Base-by-base conservation (phyloP, 2,329 filamentous ascomycete species). In the Colletotrichum lini region DNA sequence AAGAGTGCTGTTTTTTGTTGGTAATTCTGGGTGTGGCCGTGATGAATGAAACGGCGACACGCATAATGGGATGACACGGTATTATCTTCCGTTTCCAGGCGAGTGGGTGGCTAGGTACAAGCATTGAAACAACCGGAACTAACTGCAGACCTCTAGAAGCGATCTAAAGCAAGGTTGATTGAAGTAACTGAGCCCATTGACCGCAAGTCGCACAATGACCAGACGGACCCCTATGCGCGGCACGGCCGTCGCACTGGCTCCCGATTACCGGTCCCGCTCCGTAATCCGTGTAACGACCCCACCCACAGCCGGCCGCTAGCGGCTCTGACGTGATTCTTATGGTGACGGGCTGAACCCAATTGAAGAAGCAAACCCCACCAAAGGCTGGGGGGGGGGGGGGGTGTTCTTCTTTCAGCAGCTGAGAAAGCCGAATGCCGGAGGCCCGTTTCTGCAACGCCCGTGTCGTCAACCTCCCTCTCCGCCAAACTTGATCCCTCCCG, bases 391-490 rank as follows among this genome's bases (percentile, higher is more conserved):
- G 53, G 7, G 38, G 38, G 57, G 42, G 40, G 47, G 42, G 42
- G 3, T 26, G 26, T 26, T 26, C 26, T 38, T 38, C 40, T 23
- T 50, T 40, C n/a, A 5, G 40, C 38, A 58, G 52, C 68, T 67
- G 47, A 71, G 68, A 68, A 71, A 67, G 68, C 68, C 68, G 68
- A 71, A 62, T 49, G 68, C 68, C 65, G 64, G 68, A 71, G 63
- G 26, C 44, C 21, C 23, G 49, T 21, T 58, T 54, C 35, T 58
- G 38, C 26, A 70, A 49, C 67, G 26, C n/a, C 30, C 50, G 15
- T n/a, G 54, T 52, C 21, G 21, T 21, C 18, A 56, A 35, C 35
- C 47, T 40, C 38, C 21, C 7, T 15, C 35, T 4, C 26, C 26
- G 3, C 26, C 26, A 26, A 35, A 57, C 10, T 49, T n/a, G 9